A percentile compares a stretch with the other conserved stretches of the same genome.
Evolutionary conservation across 257 asterid genomes (phyloP).

Genomic region (Jasminum sambac): DNA sequence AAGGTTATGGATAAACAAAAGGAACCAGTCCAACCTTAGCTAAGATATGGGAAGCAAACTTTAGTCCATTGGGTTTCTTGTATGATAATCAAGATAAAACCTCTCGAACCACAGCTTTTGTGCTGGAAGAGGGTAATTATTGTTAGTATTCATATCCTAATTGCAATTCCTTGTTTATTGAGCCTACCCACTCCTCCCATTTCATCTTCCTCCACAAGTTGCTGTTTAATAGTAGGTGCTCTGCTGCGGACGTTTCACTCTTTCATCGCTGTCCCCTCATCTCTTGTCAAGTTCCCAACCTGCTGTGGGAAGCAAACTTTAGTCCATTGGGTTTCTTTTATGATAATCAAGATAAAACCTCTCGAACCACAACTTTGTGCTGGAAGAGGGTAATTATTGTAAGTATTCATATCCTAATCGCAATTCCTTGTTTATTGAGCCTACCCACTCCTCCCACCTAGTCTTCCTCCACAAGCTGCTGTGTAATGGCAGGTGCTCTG

Average conservation of each 20-base stretch:
- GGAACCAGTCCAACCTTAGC: too few relatives aligned
- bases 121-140: neutral
- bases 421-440: neutral
- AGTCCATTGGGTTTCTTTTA: neutral
- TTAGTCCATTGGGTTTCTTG: neutral
- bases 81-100: neutral
- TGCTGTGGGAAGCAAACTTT: neutral
- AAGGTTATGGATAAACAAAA: too few relatives aligned
- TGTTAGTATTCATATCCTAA: neutral
- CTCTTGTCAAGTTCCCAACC: neutral
- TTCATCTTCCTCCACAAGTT: constrained; percentile 9
- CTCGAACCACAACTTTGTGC: neutral
- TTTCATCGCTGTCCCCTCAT: neutral
- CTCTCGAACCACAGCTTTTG: neutral
- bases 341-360: neutral
- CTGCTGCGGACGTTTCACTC: constrained; percentile 4
- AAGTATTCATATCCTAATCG: neutral
- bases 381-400: neutral
- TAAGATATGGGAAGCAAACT: neutral
- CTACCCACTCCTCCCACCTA: neutral
- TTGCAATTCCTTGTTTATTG: neutral
- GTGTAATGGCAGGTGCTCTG: constrained; percentile 14
- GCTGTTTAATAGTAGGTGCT: constrained; percentile 13
- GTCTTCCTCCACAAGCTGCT: constrained; percentile 9
- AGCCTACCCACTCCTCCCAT: neutral